Base-by-base conservation (phyloP, 139 green algal genomes). In the Gonium pectorale region DNA sequence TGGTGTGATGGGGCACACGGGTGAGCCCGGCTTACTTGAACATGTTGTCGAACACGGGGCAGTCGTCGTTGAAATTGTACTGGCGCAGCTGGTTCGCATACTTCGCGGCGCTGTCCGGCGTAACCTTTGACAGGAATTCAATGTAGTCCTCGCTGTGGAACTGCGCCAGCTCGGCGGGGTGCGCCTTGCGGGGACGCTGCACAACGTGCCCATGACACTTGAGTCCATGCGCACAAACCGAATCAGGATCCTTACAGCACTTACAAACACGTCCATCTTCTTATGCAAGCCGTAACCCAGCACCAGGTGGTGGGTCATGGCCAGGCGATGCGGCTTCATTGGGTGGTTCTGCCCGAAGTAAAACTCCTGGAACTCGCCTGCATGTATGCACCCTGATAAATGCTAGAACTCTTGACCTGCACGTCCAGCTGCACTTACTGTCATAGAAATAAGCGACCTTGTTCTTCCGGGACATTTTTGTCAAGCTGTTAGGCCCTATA, bases 311-410 rank as follows among this genome's bases (percentile, higher is more conserved):
- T 99, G 96, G 15, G 97, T 97, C 97, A 99, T 99, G 60, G 92
- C 89, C 38, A 99, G 90, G 6, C 97, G 88, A 89, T 97, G 96
- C 29, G 97, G 97, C 90, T 99, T 99, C 97, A 99, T 99, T 3
- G 97, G 97, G 87, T 99, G 97, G 80, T 99, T 98, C 40, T 94
- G 89, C 6, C 95, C 97, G 84, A 98, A 99, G 79, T 99, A 99
- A n/a, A 95, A 93, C 5, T 90, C 91, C 9, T 92, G 88, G 51
- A 96, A 95, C 41, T 96, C 95, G 80, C 85, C 94, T 97, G 68
- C 33, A 13, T 21, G 37, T 7, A 19, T 60, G 5, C 6, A 62
- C 13, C 27, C 0, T 2, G 26, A 43, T n/a, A 15, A 2, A 38
- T 38, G 38, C 7, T 19, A 5, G 41, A 37, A 0, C 3, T 51